phyloP scores from a whole-genome alignment of 495 filamentous ascomycete species.

The Trichoderma gamsii region DNA sequence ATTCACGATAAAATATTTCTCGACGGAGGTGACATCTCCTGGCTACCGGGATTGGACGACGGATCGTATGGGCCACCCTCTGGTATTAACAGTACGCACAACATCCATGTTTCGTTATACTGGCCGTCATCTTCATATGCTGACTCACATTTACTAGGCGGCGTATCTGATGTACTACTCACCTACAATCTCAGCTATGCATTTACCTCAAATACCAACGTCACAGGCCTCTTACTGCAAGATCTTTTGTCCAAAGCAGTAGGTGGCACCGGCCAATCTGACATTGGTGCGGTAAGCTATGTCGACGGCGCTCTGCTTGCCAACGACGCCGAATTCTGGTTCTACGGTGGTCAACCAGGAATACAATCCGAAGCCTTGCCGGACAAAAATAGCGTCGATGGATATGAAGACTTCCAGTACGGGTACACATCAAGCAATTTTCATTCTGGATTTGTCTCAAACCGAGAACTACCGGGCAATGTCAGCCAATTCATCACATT shows the following conservation, averaged over 20 bases:
- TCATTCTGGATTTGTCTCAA: slow-evolving; percentile 32
- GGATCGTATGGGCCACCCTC: slow-evolving; percentile 22
- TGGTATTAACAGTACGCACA: slow-evolving; percentile 33
- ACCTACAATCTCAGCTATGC: slow-evolving; percentile 53
- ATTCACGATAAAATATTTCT: slow-evolving; percentile 63
- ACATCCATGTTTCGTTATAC: slow-evolving; percentile 14
- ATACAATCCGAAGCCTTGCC: slow-evolving; percentile 27
- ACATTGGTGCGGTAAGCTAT: slow-evolving; percentile 54
- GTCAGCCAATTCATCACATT: slow-evolving; percentile 60
- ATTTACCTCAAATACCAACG: slow-evolving; percentile 50
- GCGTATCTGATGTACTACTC: slow-evolving; percentile 43
- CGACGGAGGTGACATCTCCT: slow-evolving; percentile 56
- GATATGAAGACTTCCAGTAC: slow-evolving; percentile 50
- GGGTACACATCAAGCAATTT: slow-evolving; percentile 35
- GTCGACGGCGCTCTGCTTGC: slow-evolving; percentile 59
- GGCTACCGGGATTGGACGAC: slow-evolving; percentile 38
- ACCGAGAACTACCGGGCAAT: slow-evolving; percentile 30
- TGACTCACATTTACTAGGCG: slow-evolving; percentile 26
- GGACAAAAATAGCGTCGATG: slow-evolving; percentile 31
- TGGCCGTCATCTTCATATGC: background rate
- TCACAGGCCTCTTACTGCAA: slow-evolving; percentile 42
- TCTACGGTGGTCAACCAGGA: slow-evolving; percentile 42
- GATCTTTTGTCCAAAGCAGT: slow-evolving; percentile 36
- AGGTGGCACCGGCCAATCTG: slow-evolving; percentile 38
- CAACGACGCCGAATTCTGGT: slow-evolving; percentile 55